Evolutionary conservation across 306 rosid species (phyloP), one percentile per base, ranked within the genome.

Genomic region (Fagus crenata): DNA sequence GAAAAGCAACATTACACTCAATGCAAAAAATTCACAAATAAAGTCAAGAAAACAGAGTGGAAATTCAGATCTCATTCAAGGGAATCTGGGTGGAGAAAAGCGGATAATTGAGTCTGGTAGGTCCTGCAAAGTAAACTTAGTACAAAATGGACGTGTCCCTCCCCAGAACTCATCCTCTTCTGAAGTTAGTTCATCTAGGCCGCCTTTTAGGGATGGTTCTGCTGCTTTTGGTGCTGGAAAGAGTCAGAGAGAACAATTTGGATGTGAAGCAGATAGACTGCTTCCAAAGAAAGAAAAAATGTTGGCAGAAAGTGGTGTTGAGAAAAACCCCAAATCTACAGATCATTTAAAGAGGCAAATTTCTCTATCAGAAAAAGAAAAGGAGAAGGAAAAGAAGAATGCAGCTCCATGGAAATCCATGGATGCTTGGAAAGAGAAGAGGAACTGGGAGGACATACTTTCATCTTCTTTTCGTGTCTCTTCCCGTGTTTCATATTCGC

Each of bases 381-480:
- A 79, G 91, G 90, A 79, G 43, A 84, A 81, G 71, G 97, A 90
- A 60, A 95, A 78, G 85, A 92, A 91, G 82, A 86, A 81, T 83
- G 68, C 75, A 65, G 89, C 89, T 80, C 84, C 87, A 12, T 87
- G 97, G 84, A 92, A 85, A 73, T 95, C 96, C 77, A 75, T 92
- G 98, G 88, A 90, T 87, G 98, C 98, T 85, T 95, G 98, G 98
- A 95, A 90, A 77, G 97, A 92, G 86, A 92, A 90, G 85, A 90
- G 98, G 82, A 89, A 95, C 76, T 95, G 98, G 98, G 92, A 85
- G 84, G 96, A 95, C 78, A 91, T 95, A 79, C 97, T 95, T 73
- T 90, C 97, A 69, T 95, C 97, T 81, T 91, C 97, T 51, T 85
- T 78, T 78, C 96, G 93, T 53, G 89, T 83, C 68, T 89, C 97